Conservation (phyloP, 2,329 filamentous ascomycete species). For the Monosporascus sp. region DNA sequence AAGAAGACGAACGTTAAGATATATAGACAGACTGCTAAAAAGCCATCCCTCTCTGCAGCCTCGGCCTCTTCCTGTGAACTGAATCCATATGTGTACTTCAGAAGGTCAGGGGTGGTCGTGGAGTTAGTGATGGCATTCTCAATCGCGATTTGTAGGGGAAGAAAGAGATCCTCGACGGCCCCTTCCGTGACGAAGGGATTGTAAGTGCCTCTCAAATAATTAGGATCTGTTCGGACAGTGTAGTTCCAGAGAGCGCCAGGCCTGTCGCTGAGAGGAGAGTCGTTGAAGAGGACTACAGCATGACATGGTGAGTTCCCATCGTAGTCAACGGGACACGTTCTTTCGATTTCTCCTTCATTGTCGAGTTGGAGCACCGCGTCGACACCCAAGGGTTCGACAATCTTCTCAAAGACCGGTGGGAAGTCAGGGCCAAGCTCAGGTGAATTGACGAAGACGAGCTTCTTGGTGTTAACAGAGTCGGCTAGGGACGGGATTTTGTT, state of each 20-base stretch:
- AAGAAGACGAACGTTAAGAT: conserved; percentile 64
- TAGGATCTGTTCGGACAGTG: conserved; percentile 60
- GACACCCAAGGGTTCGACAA: conserved; percentile 14
- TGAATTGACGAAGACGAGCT: conserved; percentile 18
- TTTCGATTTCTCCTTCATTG: conserved; percentile 10
- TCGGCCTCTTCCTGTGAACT: conserved; percentile 43
- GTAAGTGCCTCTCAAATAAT: conserved; percentile 48
- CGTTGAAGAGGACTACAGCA: conserved; percentile 66
- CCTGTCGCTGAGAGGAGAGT: conserved; percentile 58
- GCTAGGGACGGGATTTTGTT: conserved; percentile 13
- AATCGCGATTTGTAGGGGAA: conserved; percentile 58
- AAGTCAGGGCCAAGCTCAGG: conserved; percentile 18
- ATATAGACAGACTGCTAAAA: conserved; percentile 59
- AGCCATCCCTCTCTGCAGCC: conserved; percentile 51
- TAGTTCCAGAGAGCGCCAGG: conserved; percentile 59
- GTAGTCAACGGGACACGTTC: conserved; percentile 19
- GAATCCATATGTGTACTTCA: conserved; percentile 15
- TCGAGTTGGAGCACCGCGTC: conserved; percentile 11
- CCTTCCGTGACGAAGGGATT: conserved; percentile 52
- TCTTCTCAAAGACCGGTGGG: conserved; percentile 14
- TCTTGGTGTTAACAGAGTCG: conserved; percentile 15
- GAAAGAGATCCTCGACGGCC: conserved; percentile 59
- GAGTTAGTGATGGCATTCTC: conserved; percentile 21
- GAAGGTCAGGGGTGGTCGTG: conserved; percentile 13
- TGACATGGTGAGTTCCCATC: conserved; percentile 66